A percentile compares a stretch with the other conserved stretches of the same genome.
Evolutionary conservation across 306 rosid species (phyloP).

Genomic region (Trifolium subterraneum): DNA sequence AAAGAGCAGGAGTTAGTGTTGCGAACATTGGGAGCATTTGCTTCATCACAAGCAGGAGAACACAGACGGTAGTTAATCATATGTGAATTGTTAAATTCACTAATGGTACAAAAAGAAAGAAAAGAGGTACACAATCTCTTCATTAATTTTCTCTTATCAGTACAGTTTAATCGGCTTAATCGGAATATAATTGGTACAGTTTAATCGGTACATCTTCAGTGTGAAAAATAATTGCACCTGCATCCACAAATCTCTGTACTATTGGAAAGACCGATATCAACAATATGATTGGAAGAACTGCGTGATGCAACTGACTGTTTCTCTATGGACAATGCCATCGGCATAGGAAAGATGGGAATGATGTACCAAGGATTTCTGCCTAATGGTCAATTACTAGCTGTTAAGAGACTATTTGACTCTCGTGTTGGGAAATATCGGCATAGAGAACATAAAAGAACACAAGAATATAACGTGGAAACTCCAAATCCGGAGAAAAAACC

Average conservation of each 20-base stretch:
- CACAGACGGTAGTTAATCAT: background rate
- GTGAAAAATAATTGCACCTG: background rate
- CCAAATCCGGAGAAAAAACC: no score
- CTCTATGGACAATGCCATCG: slow-evolving; percentile 39
- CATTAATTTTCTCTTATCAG: background rate
- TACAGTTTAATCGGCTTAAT: background rate
- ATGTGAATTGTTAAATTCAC: background rate
- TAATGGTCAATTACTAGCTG: slow-evolving; percentile 33
- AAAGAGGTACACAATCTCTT: slow-evolving; percentile 4
- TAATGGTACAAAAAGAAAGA: background rate
- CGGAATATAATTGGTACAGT: background rate
- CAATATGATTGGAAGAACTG: slow-evolving; percentile 36
- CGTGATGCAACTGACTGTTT: slow-evolving; percentile 41
- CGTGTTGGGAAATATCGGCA: no score
- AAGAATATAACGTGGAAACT: no score
- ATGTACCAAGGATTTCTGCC: slow-evolving; percentile 44
- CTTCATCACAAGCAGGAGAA: background rate
- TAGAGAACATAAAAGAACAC: no score
- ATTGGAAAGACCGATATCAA: slow-evolving; percentile 32
- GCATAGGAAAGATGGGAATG: slow-evolving; percentile 46
- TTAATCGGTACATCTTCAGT: background rate
- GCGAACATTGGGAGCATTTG: no score
- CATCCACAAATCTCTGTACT: slow-evolving; percentile 4
- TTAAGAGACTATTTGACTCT: slow-evolving; percentile 41
- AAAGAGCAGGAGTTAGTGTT: no score